Conservation (phyloP, 257 asterid genomes). For the Lycium ferocissimum region DNA sequence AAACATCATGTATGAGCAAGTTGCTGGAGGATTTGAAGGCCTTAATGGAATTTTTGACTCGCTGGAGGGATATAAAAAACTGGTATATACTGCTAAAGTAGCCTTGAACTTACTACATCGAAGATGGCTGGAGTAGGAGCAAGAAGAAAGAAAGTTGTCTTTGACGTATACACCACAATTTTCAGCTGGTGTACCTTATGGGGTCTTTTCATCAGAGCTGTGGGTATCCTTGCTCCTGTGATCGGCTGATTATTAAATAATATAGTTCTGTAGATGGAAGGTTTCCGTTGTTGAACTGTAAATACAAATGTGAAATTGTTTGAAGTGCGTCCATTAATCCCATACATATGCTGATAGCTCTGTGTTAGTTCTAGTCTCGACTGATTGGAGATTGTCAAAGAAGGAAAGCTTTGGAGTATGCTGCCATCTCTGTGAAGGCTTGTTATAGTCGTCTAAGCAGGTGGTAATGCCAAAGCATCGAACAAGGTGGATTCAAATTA, state of each 20-base stretch:
- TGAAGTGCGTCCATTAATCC: constrained; percentile 44
- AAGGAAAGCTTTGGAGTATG: constrained; percentile 25
- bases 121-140: constrained; percentile 52
- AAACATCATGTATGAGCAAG: constrained; percentile 51
- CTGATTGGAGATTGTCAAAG: constrained; percentile 22
- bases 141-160: constrained; percentile 47
- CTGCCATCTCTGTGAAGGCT: constrained; percentile 5
- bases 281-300: constrained; percentile 62
- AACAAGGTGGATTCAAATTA: neutral
- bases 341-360: constrained; percentile 38
- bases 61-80: constrained; percentile 45
- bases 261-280: constrained; percentile 44
- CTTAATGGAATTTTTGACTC: constrained; percentile 46
- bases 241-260: constrained; percentile 50
- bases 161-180: constrained; percentile 49
- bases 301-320: constrained; percentile 56
- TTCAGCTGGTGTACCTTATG: constrained; percentile 40
- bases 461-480: constrained; percentile 6
- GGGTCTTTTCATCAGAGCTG: constrained; percentile 39
- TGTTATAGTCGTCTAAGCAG: constrained; percentile 1
- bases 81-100: constrained; percentile 60
- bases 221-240: constrained; percentile 50
- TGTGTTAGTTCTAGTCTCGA: constrained; percentile 36
- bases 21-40: constrained; percentile 51
- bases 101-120: constrained; percentile 47